A percentile compares a stretch with the other conserved stretches of the same genome.
Conservation (phyloP, 2,329 filamentous ascomycete species). For the Chaetomiaceae sp. region DNA sequence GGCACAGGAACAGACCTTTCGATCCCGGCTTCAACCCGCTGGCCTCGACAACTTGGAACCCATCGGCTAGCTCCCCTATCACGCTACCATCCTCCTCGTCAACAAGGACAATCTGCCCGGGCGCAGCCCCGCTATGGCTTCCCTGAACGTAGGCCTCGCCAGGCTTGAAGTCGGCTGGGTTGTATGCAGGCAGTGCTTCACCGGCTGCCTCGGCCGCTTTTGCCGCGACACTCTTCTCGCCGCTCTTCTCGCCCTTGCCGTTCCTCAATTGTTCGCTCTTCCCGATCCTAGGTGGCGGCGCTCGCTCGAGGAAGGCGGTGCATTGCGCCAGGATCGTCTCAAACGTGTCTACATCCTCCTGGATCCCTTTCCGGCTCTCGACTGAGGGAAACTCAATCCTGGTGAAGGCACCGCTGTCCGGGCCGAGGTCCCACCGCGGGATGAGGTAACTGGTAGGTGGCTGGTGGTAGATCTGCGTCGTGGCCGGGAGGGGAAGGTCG, state of each 20-base stretch:
- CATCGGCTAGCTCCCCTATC: conserved; percentile 83
- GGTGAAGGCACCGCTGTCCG: conserved; percentile 84
- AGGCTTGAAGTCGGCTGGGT: conserved; percentile 73
- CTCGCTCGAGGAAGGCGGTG: conserved; percentile 87
- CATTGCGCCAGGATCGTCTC: conserved; percentile 98
- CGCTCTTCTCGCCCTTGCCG: conserved; percentile 16
- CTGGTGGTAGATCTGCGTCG: conserved; percentile 96
- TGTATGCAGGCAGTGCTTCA: conserved; percentile 61
- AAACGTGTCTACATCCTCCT: conserved; percentile 93
- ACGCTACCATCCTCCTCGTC: conserved; percentile 96
- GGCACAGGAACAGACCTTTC: conserved; percentile 60
- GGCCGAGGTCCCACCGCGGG: conserved; percentile 88
- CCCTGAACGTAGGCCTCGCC: conserved; percentile 72
- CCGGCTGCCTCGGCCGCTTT: conserved; percentile 24
- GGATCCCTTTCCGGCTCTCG: conserved; percentile 66
- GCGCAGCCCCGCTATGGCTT: conserved; percentile 52
- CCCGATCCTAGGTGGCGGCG: conserved; percentile 53
- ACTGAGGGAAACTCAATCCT: conserved; percentile 81
- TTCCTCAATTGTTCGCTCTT: conserved; percentile 30
- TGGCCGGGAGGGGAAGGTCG: conserved; percentile 87
- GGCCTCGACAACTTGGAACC: conserved; percentile 76
- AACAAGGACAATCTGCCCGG: conserved; percentile 82
- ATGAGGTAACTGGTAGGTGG: conserved; percentile 90
- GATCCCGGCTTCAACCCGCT: conserved; percentile 74
- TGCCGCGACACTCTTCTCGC: conserved; percentile 22